A percentile compares a stretch with the other conserved stretches of the same genome.
These are phyloP conservation scores for Crithidia sp. DNA, from an alignment of 208 protist species.

Conservation along the genomic window DNA sequence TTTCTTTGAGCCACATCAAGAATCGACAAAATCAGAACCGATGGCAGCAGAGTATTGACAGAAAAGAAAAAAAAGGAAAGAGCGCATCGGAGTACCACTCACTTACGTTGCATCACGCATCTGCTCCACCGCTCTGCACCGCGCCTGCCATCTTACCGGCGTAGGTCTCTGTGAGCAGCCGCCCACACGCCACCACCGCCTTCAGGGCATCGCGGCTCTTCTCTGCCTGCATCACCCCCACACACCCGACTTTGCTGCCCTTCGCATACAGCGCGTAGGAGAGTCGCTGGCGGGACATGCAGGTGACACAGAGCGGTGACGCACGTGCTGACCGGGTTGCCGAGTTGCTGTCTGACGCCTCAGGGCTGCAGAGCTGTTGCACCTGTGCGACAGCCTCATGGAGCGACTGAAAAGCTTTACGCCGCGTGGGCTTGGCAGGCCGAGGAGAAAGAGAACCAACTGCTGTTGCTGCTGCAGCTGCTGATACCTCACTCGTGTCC, in stretches of 20 bases:
- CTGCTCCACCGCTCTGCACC: background rate
- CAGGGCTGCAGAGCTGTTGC: conserved; percentile 38
- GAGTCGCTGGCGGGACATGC: conserved; percentile 63
- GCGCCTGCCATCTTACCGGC: background rate
- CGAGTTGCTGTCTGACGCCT: background rate
- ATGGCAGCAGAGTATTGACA: too few species aligned
- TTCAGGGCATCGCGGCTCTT: conserved; percentile 32
- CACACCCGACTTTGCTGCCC: conserved; percentile 47
- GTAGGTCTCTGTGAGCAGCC: conserved; percentile 19
- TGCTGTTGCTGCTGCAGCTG: background rate
- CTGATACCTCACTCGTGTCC: background rate
- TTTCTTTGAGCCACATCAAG: too few species aligned
- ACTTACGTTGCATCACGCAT: background rate
- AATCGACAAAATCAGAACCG: too few species aligned
- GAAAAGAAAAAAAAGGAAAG: conserved; percentile 5
- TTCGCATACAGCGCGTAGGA: conserved; percentile 79
- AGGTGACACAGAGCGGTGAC: conserved; percentile 46
- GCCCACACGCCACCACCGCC: conserved; percentile 41
- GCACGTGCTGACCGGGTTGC: background rate
- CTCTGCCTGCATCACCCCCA: conserved; percentile 57
- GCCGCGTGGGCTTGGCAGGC: conserved; percentile 1
- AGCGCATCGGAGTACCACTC: background rate
- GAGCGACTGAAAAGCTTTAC: conserved; percentile 40
- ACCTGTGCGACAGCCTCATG: conserved; percentile 39
- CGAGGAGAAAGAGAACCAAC: too few species aligned